A percentile compares a stretch with the other conserved stretches of the same genome.
phyloP scores from a whole-genome alignment of 768 basidiomycete species.

The Boletus pseudopeckii region DNA sequence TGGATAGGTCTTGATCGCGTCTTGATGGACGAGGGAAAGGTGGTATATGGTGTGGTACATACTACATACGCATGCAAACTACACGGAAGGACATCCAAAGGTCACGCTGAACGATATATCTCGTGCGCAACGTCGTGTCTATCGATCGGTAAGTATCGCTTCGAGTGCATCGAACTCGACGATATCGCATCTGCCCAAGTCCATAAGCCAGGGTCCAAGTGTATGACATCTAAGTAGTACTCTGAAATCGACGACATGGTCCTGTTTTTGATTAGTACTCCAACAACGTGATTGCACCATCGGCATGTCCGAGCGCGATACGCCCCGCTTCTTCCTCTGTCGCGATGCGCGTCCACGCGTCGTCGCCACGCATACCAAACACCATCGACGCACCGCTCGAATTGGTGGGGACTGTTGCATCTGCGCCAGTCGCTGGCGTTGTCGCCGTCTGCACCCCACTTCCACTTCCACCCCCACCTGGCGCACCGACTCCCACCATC shows the following conservation, averaged over 20 bases:
- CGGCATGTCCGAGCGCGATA: conserved; percentile 33
- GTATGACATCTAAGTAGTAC: background rate
- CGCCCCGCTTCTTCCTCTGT: conserved; percentile 38
- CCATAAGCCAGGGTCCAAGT: background rate
- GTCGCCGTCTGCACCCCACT: background rate
- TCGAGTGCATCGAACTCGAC: background rate
- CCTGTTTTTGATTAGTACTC: conserved; percentile 35
- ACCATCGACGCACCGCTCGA: conserved; percentile 30
- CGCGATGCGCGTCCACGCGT: conserved; percentile 46
- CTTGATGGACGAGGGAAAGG: conserved; percentile 5
- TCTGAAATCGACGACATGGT: background rate
- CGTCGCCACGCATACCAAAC: conserved; percentile 44
- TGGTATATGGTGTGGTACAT: background rate
- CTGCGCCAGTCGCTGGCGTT: background rate
- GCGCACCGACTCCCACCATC: background rate
- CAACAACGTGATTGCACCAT: conserved; percentile 49
- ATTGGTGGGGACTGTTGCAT: background rate
- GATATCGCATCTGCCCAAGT: background rate
- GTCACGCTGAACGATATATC: background rate
- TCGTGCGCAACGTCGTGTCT: too few species aligned
- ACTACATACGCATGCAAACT: background rate
- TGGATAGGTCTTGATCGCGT: conserved; percentile 54
- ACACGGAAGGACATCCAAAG: background rate
- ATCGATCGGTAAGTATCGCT: background rate
- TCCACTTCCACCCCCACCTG: background rate